phyloP scores from a whole-genome alignment of 148 eudicot genomes.

The Polygonum aviculare region DNA sequence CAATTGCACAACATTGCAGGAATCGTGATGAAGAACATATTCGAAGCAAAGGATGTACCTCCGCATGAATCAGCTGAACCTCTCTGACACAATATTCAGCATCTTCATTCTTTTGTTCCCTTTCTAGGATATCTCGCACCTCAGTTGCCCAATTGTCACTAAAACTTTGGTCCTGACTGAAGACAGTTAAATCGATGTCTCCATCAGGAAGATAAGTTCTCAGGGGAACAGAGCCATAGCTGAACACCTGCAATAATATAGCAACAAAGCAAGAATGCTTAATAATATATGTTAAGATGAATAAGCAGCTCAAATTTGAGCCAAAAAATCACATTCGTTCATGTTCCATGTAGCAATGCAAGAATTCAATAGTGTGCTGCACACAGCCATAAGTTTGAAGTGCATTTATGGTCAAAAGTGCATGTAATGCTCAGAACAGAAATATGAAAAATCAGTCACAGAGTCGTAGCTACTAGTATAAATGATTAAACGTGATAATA shows the following conservation, averaged over 20 bases:
- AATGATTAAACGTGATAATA: too few relatives aligned
- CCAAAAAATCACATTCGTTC: neutral
- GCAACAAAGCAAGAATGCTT: conserved; percentile 4
- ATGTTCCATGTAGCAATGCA: neutral
- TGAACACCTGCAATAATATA: conserved; percentile 7
- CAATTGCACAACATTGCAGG: neutral
- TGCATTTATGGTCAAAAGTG: neutral
- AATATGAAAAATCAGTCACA: neutral
- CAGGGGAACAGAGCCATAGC: conserved; percentile 14
- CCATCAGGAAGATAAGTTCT: conserved; percentile 20
- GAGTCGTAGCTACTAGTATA: too few relatives aligned
- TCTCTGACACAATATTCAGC: conserved; percentile 84
- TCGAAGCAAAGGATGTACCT: conserved; percentile 28
- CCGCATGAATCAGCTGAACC: conserved; percentile 94
- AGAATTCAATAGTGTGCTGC: neutral
- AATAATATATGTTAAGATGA: neutral
- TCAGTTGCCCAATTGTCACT: conserved; percentile 71
- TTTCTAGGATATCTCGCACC: conserved; percentile 65
- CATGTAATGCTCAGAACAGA: neutral
- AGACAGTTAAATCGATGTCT: conserved; percentile 12
- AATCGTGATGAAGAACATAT: neutral
- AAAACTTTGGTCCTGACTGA: conserved; percentile 26
- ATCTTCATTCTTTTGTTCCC: conserved; percentile 68
- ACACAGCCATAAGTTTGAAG: neutral
- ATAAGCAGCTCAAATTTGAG: neutral